Evolutionary conservation across 83 land plant species (phyloP).

Genomic region (Picea mariana): DNA sequence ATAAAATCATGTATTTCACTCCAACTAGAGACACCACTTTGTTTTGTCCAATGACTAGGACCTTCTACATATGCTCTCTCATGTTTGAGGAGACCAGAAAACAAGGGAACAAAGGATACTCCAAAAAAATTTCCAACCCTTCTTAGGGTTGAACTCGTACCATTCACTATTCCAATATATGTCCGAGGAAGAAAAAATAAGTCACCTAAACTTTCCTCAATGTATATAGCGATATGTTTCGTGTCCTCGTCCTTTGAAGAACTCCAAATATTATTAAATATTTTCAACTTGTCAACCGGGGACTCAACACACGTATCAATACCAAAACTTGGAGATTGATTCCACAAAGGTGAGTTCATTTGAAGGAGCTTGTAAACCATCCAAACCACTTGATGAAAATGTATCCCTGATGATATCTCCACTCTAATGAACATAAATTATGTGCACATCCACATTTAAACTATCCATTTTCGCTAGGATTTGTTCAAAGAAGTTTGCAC

Average conservation of each 20-base stretch:
- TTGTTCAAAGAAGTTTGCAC: too few relatives aligned
- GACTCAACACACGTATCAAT: too few relatives aligned
- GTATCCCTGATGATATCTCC: too few relatives aligned
- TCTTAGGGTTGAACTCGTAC: constrained; percentile 60
- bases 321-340: too few relatives aligned
- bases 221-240: constrained; percentile 51
- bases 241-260: constrained; percentile 7
- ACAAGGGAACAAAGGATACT: constrained; percentile 71
- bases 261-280: constrained; percentile 41
- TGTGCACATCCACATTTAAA: too few relatives aligned
- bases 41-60: constrained; percentile 35
- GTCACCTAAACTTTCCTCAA: constrained; percentile 93
- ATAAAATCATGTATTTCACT: constrained; percentile 84
- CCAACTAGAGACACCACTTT: constrained; percentile 73
- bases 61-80: constrained; percentile 38
- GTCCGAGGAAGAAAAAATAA: constrained; percentile 84
- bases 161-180: constrained; percentile 85
- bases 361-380: too few relatives aligned
- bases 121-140: constrained; percentile 72
- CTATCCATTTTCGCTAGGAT: too few relatives aligned
- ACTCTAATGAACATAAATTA: too few relatives aligned
- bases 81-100: constrained; percentile 46
- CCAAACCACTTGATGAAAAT: too few relatives aligned
- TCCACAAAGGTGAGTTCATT: too few relatives aligned
- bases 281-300: constrained; percentile 66